phyloP scores from a whole-genome alignment of 306 rosid genomes.

The Myrica gale region DNA sequence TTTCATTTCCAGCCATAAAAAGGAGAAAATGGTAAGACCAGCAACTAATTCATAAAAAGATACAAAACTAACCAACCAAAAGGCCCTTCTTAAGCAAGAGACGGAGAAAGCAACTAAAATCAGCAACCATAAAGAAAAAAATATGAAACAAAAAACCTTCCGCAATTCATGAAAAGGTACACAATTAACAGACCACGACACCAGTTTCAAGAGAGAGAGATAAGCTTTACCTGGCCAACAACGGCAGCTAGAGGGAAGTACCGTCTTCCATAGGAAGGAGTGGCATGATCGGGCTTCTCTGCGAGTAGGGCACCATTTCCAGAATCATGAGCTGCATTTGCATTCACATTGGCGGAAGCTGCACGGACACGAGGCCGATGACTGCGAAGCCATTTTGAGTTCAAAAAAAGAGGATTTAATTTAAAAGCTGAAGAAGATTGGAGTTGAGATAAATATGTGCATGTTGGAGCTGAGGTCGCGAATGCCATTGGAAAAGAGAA shows the following conservation, averaged over 20 bases:
- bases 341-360: constrained; percentile 11
- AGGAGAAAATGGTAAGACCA: background rate
- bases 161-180: background rate
- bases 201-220: background rate
- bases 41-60: background rate
- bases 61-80: background rate
- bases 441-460: constrained; percentile 23
- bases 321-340: constrained; percentile 40
- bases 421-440: constrained; percentile 33
- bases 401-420: background rate
- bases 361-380: constrained; percentile 31
- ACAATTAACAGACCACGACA: background rate
- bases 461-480: constrained; percentile 23
- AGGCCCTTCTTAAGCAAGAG: background rate
- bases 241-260: constrained; percentile 95
- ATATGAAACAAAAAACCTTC: too few species aligned
- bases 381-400: constrained; percentile 1
- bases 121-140: background rate
- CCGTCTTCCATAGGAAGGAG: constrained; percentile 57
- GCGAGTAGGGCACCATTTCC: constrained; percentile 56
- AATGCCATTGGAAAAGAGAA: constrained; percentile 30
- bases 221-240: constrained; percentile 71
- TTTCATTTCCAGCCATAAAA: background rate
- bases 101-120: background rate
- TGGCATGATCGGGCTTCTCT: constrained; percentile 30